Percentiles rank a stretch among this genome's conserved stretches.
These are phyloP conservation scores for Triticum timopheevii DNA, from an alignment of 176 grass and related monocot species.

Conservation along the genomic window DNA sequence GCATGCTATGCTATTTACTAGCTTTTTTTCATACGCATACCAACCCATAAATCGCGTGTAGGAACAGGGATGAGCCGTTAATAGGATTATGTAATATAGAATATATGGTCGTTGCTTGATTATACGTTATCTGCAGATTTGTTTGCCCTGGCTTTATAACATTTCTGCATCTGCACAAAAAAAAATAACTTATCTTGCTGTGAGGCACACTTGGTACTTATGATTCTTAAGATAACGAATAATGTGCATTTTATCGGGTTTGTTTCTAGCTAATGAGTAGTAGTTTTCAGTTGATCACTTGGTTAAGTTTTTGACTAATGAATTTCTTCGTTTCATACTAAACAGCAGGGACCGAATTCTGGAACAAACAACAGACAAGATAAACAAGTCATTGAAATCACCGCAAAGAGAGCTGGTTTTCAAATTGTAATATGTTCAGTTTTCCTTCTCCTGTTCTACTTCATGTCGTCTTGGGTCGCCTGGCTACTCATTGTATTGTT, in stretches of 20 bases:
- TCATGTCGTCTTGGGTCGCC: conserved; percentile 94
- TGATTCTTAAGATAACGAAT: neutral
- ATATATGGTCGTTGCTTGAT: no score
- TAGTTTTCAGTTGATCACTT: conserved; percentile 12
- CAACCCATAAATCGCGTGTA: no score
- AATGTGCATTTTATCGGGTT: neutral
- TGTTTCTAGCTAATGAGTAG: neutral
- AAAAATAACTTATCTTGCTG: no score
- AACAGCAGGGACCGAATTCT: conserved; percentile 61
- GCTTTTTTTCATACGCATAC: no score
- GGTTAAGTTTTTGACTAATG: neutral
- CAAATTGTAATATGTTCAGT: conserved; percentile 58
- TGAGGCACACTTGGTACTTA: neutral
- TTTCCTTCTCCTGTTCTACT: conserved; percentile 91
- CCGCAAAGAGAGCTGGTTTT: conserved; percentile 74
- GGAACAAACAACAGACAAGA: conserved; percentile 45
- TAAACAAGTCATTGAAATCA: conserved; percentile 88
- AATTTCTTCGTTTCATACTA: conserved; percentile 35
- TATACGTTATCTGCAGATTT: no score
- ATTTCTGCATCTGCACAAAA: no score
- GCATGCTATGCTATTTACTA: neutral
- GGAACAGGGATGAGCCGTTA: no score
- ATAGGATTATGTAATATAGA: no score
- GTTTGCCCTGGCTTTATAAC: no score
- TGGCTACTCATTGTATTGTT: conserved; percentile 86